Conservation (phyloP, 2,329 filamentous ascomycete species). For the Fusarium dlaminii region DNA sequence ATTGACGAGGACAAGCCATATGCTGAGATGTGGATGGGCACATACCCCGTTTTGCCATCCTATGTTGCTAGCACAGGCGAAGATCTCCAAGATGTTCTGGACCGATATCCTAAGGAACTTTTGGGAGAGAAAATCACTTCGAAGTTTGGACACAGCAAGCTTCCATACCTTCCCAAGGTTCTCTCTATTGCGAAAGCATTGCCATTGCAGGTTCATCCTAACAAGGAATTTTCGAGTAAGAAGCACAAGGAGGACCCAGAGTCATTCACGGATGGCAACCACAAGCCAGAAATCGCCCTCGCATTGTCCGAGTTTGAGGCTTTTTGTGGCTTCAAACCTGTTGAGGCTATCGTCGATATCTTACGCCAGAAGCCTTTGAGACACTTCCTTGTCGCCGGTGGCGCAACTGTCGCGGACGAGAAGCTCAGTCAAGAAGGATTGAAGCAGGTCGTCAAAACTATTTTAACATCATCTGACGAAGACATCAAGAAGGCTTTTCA, state of each 20-base stretch:
- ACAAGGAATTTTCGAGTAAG: constrained; percentile 71
- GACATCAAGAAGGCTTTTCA: constrained; percentile 37
- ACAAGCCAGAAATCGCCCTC: constrained; percentile 83
- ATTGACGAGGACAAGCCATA: constrained; percentile 73
- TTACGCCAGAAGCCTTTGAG: constrained; percentile 57
- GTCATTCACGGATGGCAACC: constrained; percentile 76
- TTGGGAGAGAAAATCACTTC: constrained; percentile 70
- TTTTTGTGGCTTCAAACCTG: constrained; percentile 78
- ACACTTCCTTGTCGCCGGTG: constrained; percentile 31
- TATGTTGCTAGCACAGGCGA: constrained; percentile 70
- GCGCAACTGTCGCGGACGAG: constrained; percentile 30
- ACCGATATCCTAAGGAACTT: constrained; percentile 68
- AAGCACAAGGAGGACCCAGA: constrained; percentile 72
- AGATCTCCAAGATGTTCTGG: constrained; percentile 70
- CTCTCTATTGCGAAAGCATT: constrained; percentile 80
- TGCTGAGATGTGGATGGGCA: constrained; percentile 78
- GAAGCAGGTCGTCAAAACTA: constrained; percentile 63
- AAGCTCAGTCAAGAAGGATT: constrained; percentile 59
- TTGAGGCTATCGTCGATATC: constrained; percentile 66
- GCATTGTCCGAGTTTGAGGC: constrained; percentile 77
- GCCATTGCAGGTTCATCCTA: constrained; percentile 78
- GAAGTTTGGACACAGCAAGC: constrained; percentile 67
- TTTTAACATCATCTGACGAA: constrained; percentile 61
- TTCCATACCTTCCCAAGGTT: constrained; percentile 80
- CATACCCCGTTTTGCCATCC: constrained; percentile 76